These are phyloP conservation scores for Trametes elegans DNA, from an alignment of 768 basidiomycete genomes.

Conservation along the genomic window DNA sequence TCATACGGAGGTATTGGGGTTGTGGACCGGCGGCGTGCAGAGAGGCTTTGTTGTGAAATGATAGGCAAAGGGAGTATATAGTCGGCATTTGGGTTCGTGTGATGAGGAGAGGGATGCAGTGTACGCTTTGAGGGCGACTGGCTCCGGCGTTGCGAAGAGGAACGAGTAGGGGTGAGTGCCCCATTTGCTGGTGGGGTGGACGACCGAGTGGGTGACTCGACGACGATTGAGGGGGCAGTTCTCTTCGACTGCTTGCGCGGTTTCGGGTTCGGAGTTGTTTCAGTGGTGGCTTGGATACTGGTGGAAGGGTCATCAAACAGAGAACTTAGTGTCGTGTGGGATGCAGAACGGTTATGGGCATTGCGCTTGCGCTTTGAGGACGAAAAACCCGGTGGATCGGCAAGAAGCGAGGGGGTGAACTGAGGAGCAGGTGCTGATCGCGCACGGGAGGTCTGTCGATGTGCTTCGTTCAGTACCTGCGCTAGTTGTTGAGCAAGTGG, in stretches of 20 bases:
- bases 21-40: constrained; percentile 39
- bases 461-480: too few relatives aligned
- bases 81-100: constrained; percentile 48
- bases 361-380: constrained; percentile 41
- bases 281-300: constrained; percentile 28
- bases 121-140: constrained; percentile 29
- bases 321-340: constrained; percentile 12
- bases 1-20: constrained; percentile 62
- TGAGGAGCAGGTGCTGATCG: constrained; percentile 18
- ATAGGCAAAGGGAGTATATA: constrained; percentile 39
- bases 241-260: constrained; percentile 47
- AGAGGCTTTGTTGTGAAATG: constrained; percentile 22
- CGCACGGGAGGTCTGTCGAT: constrained; percentile 17
- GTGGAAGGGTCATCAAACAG: constrained; percentile 9
- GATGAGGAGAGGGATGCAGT: constrained; percentile 41
- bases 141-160: constrained; percentile 23
- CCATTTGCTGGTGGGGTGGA: constrained; percentile 22
- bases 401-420: constrained; percentile 15
- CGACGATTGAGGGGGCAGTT: constrained; percentile 16
- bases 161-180: constrained; percentile 26
- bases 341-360: constrained; percentile 21
- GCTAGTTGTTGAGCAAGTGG: constrained; percentile 8
- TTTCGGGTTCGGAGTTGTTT: constrained; percentile 61
- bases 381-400: background rate
- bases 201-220: constrained; percentile 28